Evolutionary conservation across 23 red algal genomes (phyloP).

Genomic region (Cyanidiococcus yangmingshanensis): DNA sequence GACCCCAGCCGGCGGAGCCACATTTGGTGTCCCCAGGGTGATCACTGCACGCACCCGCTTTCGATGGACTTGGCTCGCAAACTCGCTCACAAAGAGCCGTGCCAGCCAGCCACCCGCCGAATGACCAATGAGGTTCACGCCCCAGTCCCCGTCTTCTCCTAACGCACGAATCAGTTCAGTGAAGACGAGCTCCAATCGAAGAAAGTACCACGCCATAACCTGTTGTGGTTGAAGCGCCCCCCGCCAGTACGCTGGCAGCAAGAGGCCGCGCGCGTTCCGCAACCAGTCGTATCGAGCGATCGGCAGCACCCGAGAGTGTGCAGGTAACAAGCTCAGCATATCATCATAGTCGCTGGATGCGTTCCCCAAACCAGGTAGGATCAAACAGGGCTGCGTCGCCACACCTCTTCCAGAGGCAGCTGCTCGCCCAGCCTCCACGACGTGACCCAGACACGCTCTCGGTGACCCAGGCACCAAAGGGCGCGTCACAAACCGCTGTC

Average conservation of each 20-base stretch:
- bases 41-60: constrained; percentile 32
- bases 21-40: constrained; percentile 54
- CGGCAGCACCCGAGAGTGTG: constrained; percentile 22
- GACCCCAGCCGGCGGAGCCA: constrained; percentile 33
- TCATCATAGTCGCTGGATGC: constrained; percentile 34
- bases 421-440: no score
- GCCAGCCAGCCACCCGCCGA: constrained; percentile 60
- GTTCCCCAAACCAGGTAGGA: constrained; percentile 57
- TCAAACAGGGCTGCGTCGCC: constrained; percentile 31
- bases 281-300: constrained; percentile 48
- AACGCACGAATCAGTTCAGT: constrained; percentile 7
- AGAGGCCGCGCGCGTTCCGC: constrained; percentile 34
- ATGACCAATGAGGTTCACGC: constrained; percentile 43
- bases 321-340: constrained; percentile 22
- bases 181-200: constrained; percentile 25
- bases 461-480: no score
- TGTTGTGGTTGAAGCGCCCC: constrained; percentile 29
- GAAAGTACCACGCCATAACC: constrained; percentile 52
- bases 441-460: no score
- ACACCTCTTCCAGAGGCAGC: no score
- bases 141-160: neutral
- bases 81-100: constrained; percentile 42
- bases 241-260: constrained; percentile 39
- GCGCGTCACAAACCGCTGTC: neutral
- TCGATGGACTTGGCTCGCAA: neutral